A percentile compares a stretch with the other conserved stretches of the same genome.
These are phyloP conservation scores for Nannochloropsis oceanica DNA, from an alignment of 108 stramenopile species.

Conservation along the genomic window DNA sequence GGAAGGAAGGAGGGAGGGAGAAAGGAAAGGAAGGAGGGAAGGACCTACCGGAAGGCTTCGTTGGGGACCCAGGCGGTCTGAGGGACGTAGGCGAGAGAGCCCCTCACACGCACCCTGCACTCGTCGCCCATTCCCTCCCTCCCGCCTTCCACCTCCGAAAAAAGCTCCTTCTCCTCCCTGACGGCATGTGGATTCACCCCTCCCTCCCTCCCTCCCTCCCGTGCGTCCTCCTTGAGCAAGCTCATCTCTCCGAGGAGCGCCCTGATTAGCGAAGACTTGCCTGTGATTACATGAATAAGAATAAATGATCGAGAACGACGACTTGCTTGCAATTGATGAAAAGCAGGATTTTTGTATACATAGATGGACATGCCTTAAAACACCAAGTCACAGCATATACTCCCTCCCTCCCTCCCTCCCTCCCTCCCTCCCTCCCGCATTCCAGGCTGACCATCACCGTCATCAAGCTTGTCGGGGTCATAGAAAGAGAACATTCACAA, in stretches of 20 bases:
- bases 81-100: constrained; percentile 36
- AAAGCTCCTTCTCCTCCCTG: not conserved
- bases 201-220: not conserved
- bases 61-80: constrained; percentile 44
- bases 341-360: too few relatives aligned
- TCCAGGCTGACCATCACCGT: not conserved
- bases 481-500: too few relatives aligned
- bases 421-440: not conserved
- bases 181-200: not conserved
- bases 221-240: not conserved
- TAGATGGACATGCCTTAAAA: too few relatives aligned
- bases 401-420: not conserved
- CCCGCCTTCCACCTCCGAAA: not conserved
- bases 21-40: not conserved
- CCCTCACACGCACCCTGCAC: constrained; percentile 4
- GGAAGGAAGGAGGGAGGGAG: not conserved
- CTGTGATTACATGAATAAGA: constrained; percentile 51
- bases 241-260: constrained; percentile 47
- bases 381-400: too few relatives aligned
- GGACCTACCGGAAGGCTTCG: constrained; percentile 14
- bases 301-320: too few relatives aligned
- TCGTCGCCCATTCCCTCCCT: not conserved
- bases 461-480: too few relatives aligned
- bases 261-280: constrained; percentile 52
- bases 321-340: too few relatives aligned